Evolutionary conservation across 179 eudicot species (phyloP).

Genomic region (Sideroxylon spinosum): DNA sequence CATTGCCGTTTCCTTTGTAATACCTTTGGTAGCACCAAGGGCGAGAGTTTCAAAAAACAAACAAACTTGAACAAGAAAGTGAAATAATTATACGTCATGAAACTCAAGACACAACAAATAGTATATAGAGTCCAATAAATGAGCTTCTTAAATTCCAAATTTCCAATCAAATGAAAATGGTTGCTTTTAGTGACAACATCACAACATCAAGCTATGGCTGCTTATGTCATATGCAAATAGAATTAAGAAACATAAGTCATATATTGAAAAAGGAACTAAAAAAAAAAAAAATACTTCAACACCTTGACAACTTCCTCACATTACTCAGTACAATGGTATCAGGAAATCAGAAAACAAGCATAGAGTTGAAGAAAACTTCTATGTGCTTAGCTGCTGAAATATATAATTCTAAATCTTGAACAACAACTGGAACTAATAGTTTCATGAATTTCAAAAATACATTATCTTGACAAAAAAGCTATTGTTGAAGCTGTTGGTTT

Average conservation of each 20-base stretch:
- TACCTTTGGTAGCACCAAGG: slow-evolving; percentile 92
- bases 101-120: neutral
- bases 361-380: neutral
- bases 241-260: neutral
- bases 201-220: neutral
- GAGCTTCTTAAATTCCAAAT: too few relatives aligned
- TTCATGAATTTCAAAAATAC: neutral
- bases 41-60: slow-evolving; percentile 94
- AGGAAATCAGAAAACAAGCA: neutral
- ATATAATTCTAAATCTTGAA: neutral
- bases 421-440: neutral
- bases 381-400: neutral
- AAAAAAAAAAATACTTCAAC: neutral
- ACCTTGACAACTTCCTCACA: neutral
- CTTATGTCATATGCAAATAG: neutral
- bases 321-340: neutral
- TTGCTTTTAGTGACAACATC: too few relatives aligned
- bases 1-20: slow-evolving; percentile 69
- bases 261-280: neutral
- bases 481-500: too few relatives aligned
- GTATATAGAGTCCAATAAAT: neutral
- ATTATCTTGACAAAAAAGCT: neutral
- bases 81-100: neutral
- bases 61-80: slow-evolving; percentile 59
- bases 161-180: too few relatives aligned